Base-by-base conservation (phyloP, 2,329 filamentous ascomycete genomes). In the Bipolaris sorokiniana region DNA sequence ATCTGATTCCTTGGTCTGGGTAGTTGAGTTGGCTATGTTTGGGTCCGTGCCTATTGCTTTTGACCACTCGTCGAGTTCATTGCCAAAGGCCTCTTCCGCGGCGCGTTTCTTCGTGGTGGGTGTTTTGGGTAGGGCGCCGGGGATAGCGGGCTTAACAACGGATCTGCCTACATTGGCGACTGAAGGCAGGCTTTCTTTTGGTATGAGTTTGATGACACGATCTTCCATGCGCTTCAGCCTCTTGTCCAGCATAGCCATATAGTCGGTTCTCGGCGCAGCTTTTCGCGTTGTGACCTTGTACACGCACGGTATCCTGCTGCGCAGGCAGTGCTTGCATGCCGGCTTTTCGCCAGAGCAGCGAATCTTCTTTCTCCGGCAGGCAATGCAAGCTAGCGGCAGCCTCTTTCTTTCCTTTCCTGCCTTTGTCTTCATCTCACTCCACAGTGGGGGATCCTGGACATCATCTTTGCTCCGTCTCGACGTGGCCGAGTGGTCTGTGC, bases 231-330 rank as follows among this genome's bases (percentile, higher is more conserved):
- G 85, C 81, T 96, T 97, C 65, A 98, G 77, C 51, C 95, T 86
- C 78, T 97, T 97, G 78, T 98, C 95, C 68, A 98, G 80, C 92
- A 98, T 98, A 40, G 93, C 92, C 95, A 98, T 98, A 77, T 98
- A 98, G 77, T 98, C 95, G 16, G 95, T 98, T 50, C 95, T 85
- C 2, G 95, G 95, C 3, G 93, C 92, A 1, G 94, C 92, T 76
- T 98, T 98, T 58, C 95, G 85, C 3, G 93, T 92, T 0, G 93
- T 98, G 58, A 97, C 92, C 73, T 98, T 98, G 83, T 98, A 99
- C 4, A 98, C 93, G 74, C 95, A 99, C 1, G 94, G 94, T 66
- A 96, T 96, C 41, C 94, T 87, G 49, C 94, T 96, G 54, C 93
- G 87, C 57, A 96, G 83, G 73, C 95, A 98, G 78, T 98, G 95